Conservation (phyloP, 1,139 yeast species). For the Kodamaea fungicola region DNA sequence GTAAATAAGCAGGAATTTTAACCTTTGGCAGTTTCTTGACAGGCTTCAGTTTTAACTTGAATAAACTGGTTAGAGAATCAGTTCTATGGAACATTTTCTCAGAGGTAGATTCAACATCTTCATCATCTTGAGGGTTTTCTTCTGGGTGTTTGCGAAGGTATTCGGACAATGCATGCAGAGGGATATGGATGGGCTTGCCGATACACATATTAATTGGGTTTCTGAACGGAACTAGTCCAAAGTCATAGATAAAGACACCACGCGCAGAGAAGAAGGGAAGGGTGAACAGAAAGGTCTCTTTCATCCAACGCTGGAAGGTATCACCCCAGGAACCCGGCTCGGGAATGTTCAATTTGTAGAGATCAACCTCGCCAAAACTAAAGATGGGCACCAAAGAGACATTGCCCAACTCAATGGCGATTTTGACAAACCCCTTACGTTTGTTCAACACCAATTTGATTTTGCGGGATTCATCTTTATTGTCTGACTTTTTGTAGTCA, state of each 20-base stretch:
- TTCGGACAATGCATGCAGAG: constrained; percentile 37
- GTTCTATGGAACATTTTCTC: constrained; percentile 5
- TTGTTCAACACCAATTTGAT: constrained; percentile 61
- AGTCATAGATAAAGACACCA: constrained; percentile 88
- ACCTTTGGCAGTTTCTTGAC: constrained; percentile 16
- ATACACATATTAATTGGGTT: constrained; percentile 76
- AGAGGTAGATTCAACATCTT: constrained; percentile 3
- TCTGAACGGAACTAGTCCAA: constrained; percentile 85
- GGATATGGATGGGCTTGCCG: constrained; percentile 78
- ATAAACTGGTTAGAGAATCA: constrained; percentile 23
- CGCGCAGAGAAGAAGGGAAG: constrained; percentile 90
- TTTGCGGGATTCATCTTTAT: constrained; percentile 13
- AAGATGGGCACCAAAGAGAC: constrained; percentile 81
- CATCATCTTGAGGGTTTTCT: constrained; percentile 11
- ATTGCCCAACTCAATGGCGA: constrained; percentile 79
- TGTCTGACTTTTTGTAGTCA: constrained; percentile 48
- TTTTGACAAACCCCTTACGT: constrained; percentile 83
- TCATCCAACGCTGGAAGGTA: constrained; percentile 67
- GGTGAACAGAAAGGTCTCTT: constrained; percentile 72
- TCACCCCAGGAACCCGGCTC: constrained; percentile 48
- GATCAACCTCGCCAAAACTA: constrained; percentile 89
- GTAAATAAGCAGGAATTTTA: constrained; percentile 38
- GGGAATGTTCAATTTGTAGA: constrained; percentile 63
- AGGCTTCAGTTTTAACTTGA: constrained; percentile 14
- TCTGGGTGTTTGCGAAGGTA: constrained; percentile 31